phyloP scores from a whole-genome alignment of 1,284 basidiomycete genomes.

The Heterobasidion irregulare region DNA sequence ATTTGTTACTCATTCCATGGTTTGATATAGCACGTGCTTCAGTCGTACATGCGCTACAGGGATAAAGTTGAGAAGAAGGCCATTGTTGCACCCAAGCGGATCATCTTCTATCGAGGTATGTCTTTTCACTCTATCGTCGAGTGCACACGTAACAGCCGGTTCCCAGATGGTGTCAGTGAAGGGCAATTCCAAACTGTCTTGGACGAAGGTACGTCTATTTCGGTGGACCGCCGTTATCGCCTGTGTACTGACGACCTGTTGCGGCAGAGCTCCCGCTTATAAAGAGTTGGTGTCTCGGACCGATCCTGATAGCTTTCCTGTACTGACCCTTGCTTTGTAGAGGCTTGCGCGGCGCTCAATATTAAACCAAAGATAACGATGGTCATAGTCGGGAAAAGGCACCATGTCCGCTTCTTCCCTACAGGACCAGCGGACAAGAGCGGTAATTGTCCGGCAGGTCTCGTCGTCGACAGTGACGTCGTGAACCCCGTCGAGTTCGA shows the following conservation, averaged over 20 bases:
- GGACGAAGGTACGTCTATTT: conserved; percentile 35
- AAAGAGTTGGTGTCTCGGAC: conserved; percentile 31
- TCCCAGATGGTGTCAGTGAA: conserved; percentile 69
- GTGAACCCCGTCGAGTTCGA: conserved; percentile 73
- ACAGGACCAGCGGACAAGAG: conserved; percentile 47
- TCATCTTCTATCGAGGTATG: conserved; percentile 68
- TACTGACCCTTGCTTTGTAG: conserved; percentile 22
- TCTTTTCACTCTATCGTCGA: background rate
- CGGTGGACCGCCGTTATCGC: background rate
- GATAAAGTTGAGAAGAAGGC: conserved; percentile 42
- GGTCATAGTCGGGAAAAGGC: conserved; percentile 70
- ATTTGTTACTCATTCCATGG: background rate
- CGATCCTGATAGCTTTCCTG: background rate
- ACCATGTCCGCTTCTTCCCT: conserved; percentile 75
- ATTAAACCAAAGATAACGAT: conserved; percentile 64
- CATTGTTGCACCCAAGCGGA: conserved; percentile 44
- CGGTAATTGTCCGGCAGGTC: conserved; percentile 71
- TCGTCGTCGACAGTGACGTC: conserved; percentile 65
- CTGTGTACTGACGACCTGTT: background rate
- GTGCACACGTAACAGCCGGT: conserved; percentile 4
- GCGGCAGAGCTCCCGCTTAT: conserved; percentile 46
- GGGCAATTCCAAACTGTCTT: conserved; percentile 70
- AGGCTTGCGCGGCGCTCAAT: conserved; percentile 42
- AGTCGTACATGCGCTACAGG: conserved; percentile 49
- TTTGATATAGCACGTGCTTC: conserved; percentile 36